These are phyloP conservation scores for Dipodascus geniculatus DNA, from an alignment of 805 yeast species.

Conservation along the genomic window DNA sequence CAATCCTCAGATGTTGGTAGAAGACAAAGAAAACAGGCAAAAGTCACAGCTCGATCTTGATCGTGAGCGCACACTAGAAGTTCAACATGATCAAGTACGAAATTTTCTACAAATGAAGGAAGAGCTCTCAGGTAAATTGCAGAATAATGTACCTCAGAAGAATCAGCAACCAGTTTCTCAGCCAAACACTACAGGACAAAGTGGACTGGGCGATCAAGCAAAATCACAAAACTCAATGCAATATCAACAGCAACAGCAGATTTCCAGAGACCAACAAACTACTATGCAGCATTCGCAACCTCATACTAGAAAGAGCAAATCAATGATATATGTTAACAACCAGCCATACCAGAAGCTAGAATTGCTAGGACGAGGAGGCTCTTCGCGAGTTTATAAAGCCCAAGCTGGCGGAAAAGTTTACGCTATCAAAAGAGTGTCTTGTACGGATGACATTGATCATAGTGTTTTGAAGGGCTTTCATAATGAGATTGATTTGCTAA, in stretches of 20 bases:
- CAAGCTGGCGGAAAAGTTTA: slow-evolving; percentile 39
- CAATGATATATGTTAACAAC: slow-evolving; percentile 37
- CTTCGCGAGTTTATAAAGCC: slow-evolving; percentile 82
- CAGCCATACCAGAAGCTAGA: slow-evolving; percentile 63
- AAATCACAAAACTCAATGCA: no score
- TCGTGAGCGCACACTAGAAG: background rate
- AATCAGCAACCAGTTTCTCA: background rate
- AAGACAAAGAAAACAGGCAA: background rate
- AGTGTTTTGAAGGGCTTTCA: slow-evolving; percentile 65
- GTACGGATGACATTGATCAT: slow-evolving; percentile 71
- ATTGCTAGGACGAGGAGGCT: slow-evolving; percentile 79
- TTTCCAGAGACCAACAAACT: background rate
- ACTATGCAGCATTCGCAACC: background rate
- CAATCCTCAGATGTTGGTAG: background rate
- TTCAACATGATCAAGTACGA: background rate
- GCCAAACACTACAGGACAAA: no score
- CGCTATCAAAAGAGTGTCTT: slow-evolving; percentile 73
- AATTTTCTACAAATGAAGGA: background rate
- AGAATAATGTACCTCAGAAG: background rate
- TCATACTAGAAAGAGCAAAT: background rate
- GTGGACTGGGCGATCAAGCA: no score
- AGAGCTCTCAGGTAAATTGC: background rate
- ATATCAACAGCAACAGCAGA: background rate
- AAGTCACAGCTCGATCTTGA: background rate
- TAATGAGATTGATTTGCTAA: slow-evolving; percentile 75